Base-by-base conservation (phyloP, 805 yeast genomes). In the Saccharomycopsis oosterbeekiorum region DNA sequence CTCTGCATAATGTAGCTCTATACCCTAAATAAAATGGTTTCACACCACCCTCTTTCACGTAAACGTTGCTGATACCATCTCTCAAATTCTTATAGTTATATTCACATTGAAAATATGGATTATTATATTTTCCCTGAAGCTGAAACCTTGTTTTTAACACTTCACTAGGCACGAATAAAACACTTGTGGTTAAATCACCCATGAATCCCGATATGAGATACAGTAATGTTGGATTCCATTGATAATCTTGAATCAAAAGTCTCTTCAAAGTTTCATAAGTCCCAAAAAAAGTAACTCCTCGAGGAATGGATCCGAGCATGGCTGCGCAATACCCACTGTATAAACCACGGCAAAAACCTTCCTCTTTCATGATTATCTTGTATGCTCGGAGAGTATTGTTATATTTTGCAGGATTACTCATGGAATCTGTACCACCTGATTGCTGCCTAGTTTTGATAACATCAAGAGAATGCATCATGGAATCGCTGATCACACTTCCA, bases 401-500 rank as follows among this genome's bases (percentile, higher is more conserved):
- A 72, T 93, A 93, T 71, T 89, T 87, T 10, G 75, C 65, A 17
- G 78, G 79, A 65, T 78, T 75, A 26, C 88, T 85, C 3, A 96
- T 88, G n/a, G 97, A 98, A 47, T 15, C 34, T 12, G 53, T 11
- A 21, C 53, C 53, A 6, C 53, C 53, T 47, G 53, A 10, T 71
- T 94, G 99, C 71, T 94, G 99, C 64, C 99, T 79, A 1, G 99
- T 94, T 71, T 94, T 94, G 51, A 94, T 97, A 0, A 99, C 94
- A 70, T 94, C 99, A 39, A 94, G 74, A 0, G 98, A 92, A 73
- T 94, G 97, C 97, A 94, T 94, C 34, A 83, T 75, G 0, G 94
- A 80, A 69, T 93, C 99, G 12, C 97, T 97, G 50, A 92, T 82
- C 60, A 88, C 85, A 1, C 98, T 98, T 5, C 98, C 99, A 58